These are phyloP conservation scores for Penicillium taxi DNA, from an alignment of 495 filamentous ascomycete genomes.

Conservation along the genomic window DNA sequence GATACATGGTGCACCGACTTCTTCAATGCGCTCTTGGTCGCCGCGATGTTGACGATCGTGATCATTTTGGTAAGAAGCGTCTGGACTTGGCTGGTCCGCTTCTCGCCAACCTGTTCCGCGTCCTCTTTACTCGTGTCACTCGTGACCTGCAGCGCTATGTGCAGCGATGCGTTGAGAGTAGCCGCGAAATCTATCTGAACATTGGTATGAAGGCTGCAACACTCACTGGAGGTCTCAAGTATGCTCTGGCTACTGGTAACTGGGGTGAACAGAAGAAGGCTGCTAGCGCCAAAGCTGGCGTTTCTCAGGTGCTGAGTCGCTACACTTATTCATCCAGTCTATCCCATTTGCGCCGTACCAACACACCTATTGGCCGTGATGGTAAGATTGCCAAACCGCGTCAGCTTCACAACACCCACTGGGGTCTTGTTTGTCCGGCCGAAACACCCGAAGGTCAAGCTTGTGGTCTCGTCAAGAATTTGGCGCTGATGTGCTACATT, in stretches of 20 bases:
- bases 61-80: constrained; percentile 98
- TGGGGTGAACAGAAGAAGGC: constrained; percentile 99
- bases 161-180: constrained; percentile 81
- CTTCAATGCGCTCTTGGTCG: constrained; percentile 86
- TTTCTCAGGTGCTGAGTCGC: constrained; percentile 95
- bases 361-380: constrained; percentile 94
- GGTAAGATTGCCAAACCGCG: constrained; percentile 97
- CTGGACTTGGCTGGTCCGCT: constrained; percentile 92
- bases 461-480: constrained; percentile 96
- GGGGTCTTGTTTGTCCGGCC: constrained; percentile 94
- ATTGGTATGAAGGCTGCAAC: constrained; percentile 86
- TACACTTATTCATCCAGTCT: constrained; percentile 96
- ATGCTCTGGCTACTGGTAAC: constrained; percentile 96
- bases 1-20: constrained; percentile 96
- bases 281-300: constrained; percentile 83
- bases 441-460: constrained; percentile 98
- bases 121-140: constrained; percentile 76
- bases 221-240: constrained; percentile 88
- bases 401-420: constrained; percentile 97
- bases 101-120: constrained; percentile 85
- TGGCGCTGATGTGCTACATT: constrained; percentile 97
- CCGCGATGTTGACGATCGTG: constrained; percentile 88
- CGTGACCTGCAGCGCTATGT: constrained; percentile 84
- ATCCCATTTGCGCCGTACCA: constrained; percentile 92
- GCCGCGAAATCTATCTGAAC: constrained; percentile 78